Conservation (phyloP, 106 monocot species). For the Dioscorea dumetorum region DNA sequence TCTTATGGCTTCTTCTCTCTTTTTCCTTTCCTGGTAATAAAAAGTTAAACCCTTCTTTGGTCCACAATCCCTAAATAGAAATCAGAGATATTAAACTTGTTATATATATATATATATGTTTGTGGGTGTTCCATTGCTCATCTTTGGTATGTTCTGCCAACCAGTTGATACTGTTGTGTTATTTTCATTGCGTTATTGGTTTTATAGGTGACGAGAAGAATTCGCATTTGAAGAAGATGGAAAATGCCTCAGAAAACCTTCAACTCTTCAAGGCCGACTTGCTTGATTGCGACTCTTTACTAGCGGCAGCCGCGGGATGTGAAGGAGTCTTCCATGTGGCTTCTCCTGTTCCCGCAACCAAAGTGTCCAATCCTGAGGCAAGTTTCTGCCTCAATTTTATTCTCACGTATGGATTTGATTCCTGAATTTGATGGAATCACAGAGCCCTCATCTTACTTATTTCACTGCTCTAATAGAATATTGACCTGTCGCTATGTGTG, state of each 20-base stretch:
- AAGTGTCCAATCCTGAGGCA: constrained; percentile 26
- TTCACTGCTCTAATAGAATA: background rate
- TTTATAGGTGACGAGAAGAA: constrained; percentile 40
- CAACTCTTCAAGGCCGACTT: constrained; percentile 35
- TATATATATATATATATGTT: background rate
- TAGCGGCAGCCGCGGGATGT: constrained; percentile 24
- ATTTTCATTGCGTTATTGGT: background rate
- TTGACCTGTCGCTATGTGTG: too few species aligned
- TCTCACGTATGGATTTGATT: too few species aligned
- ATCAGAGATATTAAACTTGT: too few species aligned
- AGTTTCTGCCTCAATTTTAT: background rate
- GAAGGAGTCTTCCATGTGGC: constrained; percentile 46
- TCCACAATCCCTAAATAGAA: too few species aligned
- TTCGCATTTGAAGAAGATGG: constrained; percentile 32
- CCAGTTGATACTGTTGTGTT: too few species aligned
- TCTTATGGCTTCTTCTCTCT: too few species aligned
- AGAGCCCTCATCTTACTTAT: background rate
- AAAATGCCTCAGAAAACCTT: constrained; percentile 24
- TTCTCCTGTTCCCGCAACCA: constrained; percentile 22
- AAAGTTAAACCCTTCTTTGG: too few species aligned
- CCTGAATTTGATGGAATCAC: too few species aligned
- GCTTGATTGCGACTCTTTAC: constrained; percentile 14
- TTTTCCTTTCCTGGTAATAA: too few species aligned
- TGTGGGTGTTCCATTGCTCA: background rate
- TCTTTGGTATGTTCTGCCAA: background rate